Evolutionary conservation across 2,329 filamentous ascomycete species (phyloP), one percentile per base, ranked within the genome.

Genomic region (Endothia cerciana): DNA sequence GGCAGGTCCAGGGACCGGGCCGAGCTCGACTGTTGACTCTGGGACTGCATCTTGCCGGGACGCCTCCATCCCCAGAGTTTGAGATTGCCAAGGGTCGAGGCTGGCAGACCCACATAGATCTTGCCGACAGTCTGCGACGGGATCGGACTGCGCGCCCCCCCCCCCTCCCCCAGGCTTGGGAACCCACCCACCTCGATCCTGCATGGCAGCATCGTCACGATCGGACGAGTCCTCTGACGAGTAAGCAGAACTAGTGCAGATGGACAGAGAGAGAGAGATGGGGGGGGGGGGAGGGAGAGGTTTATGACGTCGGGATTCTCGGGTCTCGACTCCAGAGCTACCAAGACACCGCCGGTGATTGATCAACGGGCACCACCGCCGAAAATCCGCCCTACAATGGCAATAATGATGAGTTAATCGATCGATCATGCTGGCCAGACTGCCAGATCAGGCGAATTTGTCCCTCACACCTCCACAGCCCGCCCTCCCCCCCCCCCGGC

Each of bases 1-100:
- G 22, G n/a, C 55, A 58, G 55, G 41, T 25, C 17, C 55, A 58
- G 55, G 19, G 36, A 40, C 55, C 55, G 55, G 55, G 55, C 55
- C 55, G 55, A 58, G n/a, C 47, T 51, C 28, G 25, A 15, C 25
- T 5, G 47, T 17, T 51, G 22, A 15, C 28, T n/a, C 25, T 51
- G 47, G 28, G 47, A 51, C 47, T 15, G 45, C 45, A 49, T 49
- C 45, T 49, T n/a, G n/a, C n/a, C 47, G 15, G 47, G 47, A 22
- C 45, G 25, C 25, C 47, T 51, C 17, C 45, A 25, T 51, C 22
- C 47, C 47, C 47, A 28, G 47, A 51, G 47, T 51, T 51, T 51
- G 47, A 51, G 47, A 51, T 28, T 51, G 47, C 17, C 47, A 22
- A 25, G 47, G 47, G 47, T 51, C 47, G 47, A 51, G 47, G 47